Base-by-base conservation (phyloP, 2,329 filamentous ascomycete genomes). In the Cadophora gregata region DNA sequence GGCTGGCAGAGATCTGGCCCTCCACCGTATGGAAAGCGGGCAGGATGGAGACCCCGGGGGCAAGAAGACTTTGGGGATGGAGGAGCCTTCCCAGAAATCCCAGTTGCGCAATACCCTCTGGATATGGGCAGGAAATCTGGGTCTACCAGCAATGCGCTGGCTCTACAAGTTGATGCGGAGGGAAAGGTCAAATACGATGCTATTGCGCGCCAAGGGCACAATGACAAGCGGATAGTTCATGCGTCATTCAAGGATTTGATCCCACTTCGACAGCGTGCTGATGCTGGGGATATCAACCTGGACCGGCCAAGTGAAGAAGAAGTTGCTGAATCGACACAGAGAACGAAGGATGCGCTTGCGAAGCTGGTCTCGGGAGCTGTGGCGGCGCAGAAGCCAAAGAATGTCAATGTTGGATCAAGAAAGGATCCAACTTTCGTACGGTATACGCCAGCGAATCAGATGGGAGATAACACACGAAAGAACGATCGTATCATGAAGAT, bases 401-500 rank as follows among this genome's bases (percentile, higher is more conserved):
- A 93, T 73, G 89, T 98, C 74, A 94, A 93, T 75, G 88, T 91
- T 8, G 90, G 89, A n/a, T 85, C 87, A 59, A 86, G 92, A 71
- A 90, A 91, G 65, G 95, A 97, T 67, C 89, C 96, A 6, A 98
- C 95, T 0, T 99, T 93, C 78, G 96, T 99, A 67, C 88, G 93
- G 71, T 99, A 99, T 77, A 98, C 94, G 19, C 96, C 96, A 4
- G 93, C 94, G 50, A 95, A 96, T 75, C 96, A 99, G 81, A 97
- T 99, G 93, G 96, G 96, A 14, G 93, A 93, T 78, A 87, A 83
- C 27, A 88, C 87, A 47, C 90, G 90, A 79, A 97, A 97, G 81
- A 93, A 93, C 75, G 94, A 98, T 75, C 90, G 96, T 16, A 97
- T 99, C 71, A 96, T 99, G 88, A 98, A 98, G 83, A 98, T 99